Evolutionary conservation across 345 rosid species (phyloP).

Genomic region (Theobroma cacao): DNA sequence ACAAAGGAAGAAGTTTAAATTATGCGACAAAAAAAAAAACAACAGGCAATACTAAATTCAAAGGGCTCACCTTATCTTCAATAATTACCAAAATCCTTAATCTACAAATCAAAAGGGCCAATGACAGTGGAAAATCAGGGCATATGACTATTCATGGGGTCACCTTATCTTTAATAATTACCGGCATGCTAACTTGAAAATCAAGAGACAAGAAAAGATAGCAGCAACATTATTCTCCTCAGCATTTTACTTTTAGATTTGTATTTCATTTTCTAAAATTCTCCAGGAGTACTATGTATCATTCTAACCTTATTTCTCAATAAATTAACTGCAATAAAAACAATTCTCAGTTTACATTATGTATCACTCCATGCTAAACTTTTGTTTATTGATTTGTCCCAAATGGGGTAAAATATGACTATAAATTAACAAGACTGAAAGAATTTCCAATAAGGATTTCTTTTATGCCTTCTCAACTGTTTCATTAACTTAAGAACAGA

Average conservation of each 20-base stretch:
- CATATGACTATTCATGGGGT: neutral
- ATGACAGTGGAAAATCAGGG: neutral
- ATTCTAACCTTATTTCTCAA: neutral
- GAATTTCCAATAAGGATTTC: neutral
- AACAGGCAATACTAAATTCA: neutral
- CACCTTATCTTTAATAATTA: slow-evolving; percentile 1
- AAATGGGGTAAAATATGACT: neutral
- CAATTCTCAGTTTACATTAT: neutral
- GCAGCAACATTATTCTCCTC: neutral
- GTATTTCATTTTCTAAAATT: neutral
- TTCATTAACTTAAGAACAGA: neutral
- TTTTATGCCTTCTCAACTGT: slow-evolving; percentile 3
- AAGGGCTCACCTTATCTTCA: neutral
- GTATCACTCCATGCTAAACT: neutral
- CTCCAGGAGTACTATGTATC: neutral
- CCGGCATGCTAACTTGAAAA: neutral
- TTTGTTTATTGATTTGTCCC: neutral
- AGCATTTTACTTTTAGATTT: neutral
- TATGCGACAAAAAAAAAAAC: no score
- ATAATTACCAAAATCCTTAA: neutral
- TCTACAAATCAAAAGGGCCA: neutral
- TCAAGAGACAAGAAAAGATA: neutral
- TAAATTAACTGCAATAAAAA: neutral
- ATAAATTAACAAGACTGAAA: neutral
- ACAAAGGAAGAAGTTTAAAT: neutral